Evolutionary conservation across 768 basidiomycete genomes (phyloP).

Genomic region (Cyclocybe aegerita): DNA sequence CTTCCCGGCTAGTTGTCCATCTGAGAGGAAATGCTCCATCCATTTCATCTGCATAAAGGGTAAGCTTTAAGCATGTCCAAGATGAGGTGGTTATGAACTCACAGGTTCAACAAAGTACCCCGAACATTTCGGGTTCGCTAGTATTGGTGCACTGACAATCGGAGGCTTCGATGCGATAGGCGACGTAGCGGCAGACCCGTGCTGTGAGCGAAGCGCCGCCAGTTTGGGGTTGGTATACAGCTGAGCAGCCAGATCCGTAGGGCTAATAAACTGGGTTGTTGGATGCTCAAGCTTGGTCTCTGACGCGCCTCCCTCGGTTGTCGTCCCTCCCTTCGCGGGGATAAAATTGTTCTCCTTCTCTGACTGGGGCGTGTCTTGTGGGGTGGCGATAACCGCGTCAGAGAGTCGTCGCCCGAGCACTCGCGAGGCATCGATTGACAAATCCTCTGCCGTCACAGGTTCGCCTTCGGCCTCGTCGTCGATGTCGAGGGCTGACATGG

Average conservation of each 20-base stretch:
- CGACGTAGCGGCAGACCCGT: slow-evolving; percentile 1
- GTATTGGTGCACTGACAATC: slow-evolving; percentile 59
- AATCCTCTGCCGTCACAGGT: slow-evolving; percentile 10
- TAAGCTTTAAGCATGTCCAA: not conserved
- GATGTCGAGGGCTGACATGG: slow-evolving; percentile 54
- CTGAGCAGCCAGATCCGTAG: slow-evolving; percentile 41
- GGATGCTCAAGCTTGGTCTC: slow-evolving; percentile 10
- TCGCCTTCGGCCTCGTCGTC: slow-evolving; percentile 29
- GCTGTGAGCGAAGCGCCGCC: slow-evolving; percentile 33
- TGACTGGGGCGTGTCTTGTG: slow-evolving; percentile 8
- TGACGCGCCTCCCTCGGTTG: not conserved
- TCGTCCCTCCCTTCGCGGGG: slow-evolving; percentile 9
- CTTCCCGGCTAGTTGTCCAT: slow-evolving; percentile 84
- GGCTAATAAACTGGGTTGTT: slow-evolving; percentile 32
- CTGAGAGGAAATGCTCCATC: slow-evolving; percentile 85
- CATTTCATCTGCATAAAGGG: slow-evolving; percentile 71
- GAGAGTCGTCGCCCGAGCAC: slow-evolving; percentile 41
- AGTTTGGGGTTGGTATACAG: slow-evolving; percentile 42
- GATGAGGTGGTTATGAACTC: slow-evolving; percentile 26
- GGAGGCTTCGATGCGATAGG: slow-evolving; percentile 13
- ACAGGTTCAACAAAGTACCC: slow-evolving; percentile 98
- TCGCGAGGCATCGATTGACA: slow-evolving; percentile 30
- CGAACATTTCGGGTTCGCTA: slow-evolving; percentile 83
- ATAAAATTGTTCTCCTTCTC: slow-evolving; percentile 4
- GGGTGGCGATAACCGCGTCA: slow-evolving; percentile 36